Evolutionary conservation across 148 eudicot species (phyloP).

Genomic region (Rhododendron ovatum): DNA sequence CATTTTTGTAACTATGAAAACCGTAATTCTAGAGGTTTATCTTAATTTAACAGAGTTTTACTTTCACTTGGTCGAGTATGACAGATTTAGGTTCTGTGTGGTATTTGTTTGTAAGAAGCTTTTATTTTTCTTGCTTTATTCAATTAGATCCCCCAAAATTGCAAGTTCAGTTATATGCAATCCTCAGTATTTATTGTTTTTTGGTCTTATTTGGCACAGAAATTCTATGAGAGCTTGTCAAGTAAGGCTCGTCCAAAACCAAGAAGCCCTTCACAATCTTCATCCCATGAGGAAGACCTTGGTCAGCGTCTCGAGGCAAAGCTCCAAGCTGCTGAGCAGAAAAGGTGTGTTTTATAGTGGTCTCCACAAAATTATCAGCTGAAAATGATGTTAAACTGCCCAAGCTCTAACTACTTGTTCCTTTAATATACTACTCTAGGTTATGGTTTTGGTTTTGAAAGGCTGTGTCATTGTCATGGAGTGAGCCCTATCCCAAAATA

Average conservation of each 20-base stretch:
- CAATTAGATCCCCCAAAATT: not conserved
- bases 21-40: not conserved
- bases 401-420: not conserved
- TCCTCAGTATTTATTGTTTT: not conserved
- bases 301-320: conserved; percentile 87
- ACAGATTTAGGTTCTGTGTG: not conserved
- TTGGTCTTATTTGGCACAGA: conserved; percentile 31
- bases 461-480: not conserved
- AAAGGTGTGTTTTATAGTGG: conserved; percentile 44
- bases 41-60: not conserved
- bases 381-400: not conserved
- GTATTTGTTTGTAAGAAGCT: not conserved
- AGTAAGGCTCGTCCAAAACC: conserved; percentile 82
- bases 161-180: not conserved
- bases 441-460: not conserved
- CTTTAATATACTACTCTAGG: not conserved
- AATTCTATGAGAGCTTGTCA: conserved; percentile 70
- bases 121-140: not conserved
- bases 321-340: conserved; percentile 96
- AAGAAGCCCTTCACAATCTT: conserved; percentile 63
- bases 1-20: not conserved
- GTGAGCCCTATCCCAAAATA: too few species aligned
- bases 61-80: not conserved
- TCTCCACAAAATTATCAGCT: not conserved
- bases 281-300: conserved; percentile 62